Conservation (phyloP, 148 eudicot species). For the Salicornia ramosissima region DNA sequence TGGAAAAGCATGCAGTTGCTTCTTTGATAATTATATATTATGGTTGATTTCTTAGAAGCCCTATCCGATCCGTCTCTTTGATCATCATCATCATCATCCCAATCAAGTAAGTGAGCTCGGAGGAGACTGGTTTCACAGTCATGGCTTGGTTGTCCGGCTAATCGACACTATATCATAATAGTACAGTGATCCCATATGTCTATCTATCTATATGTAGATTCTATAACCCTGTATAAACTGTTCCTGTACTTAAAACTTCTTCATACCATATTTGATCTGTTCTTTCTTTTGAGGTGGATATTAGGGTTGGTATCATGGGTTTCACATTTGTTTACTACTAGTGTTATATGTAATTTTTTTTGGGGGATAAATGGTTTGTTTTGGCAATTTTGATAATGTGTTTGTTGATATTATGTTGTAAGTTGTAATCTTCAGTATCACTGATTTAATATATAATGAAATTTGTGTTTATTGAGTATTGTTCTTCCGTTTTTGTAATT, state of each 20-base stretch:
- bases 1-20: not conserved
- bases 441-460: too few relatives aligned
- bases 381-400: too few relatives aligned
- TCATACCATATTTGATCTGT: slow-evolving; percentile 7
- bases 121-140: not conserved
- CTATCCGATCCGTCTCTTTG: not conserved
- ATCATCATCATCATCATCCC: not conserved
- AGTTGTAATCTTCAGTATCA: too few relatives aligned
- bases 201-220: slow-evolving; percentile 1
- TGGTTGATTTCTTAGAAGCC: not conserved
- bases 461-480: not conserved
- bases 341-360: not conserved
- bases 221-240: not conserved
- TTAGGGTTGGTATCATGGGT: slow-evolving; percentile 1
- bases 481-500: not conserved
- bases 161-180: not conserved
- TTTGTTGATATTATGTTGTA: not conserved
- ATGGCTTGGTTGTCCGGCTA: not conserved
- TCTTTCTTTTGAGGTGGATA: not conserved
- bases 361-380: not conserved
- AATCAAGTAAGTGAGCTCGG: not conserved
- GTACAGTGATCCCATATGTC: slow-evolving; percentile 4
- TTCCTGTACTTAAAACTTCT: slow-evolving; percentile 7
- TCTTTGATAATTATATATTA: not conserved
- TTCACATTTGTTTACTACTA: not conserved